phyloP scores from a whole-genome alignment of 805 yeast species.

The Metschnikowia orientalis region DNA sequence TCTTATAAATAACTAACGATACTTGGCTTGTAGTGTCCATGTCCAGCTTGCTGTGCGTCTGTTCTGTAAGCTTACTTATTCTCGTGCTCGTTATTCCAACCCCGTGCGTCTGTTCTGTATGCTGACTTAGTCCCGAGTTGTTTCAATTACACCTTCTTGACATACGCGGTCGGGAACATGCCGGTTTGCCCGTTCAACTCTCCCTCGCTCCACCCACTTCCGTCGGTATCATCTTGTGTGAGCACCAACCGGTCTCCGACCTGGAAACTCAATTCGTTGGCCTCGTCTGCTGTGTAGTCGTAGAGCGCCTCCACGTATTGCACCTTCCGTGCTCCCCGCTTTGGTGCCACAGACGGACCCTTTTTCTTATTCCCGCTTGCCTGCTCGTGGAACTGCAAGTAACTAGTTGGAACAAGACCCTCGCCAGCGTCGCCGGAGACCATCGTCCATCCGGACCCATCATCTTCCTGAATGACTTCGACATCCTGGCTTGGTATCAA shows the following conservation, averaged over 20 bases:
- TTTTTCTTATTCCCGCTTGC: constrained; percentile 34
- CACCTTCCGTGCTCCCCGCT: constrained; percentile 63
- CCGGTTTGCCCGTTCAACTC: constrained; percentile 65
- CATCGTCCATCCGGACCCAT: constrained; percentile 91
- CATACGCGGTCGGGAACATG: constrained; percentile 76
- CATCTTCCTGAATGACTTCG: constrained; percentile 60
- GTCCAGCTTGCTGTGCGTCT: too few relatives aligned
- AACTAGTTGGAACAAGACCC: constrained; percentile 86
- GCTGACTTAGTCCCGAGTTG: too few relatives aligned
- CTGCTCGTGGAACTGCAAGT: constrained; percentile 42
- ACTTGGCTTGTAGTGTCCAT: constrained; percentile 5
- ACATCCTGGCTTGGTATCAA: constrained; percentile 59
- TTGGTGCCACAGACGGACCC: constrained; percentile 81
- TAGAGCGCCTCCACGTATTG: constrained; percentile 65
- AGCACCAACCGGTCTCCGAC: constrained; percentile 74
- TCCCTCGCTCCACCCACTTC: constrained; percentile 96
- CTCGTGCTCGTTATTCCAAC: too few relatives aligned
- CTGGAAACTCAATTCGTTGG: constrained; percentile 67
- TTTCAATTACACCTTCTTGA: constrained; percentile 30
- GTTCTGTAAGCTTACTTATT: too few relatives aligned
- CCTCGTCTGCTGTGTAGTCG: constrained; percentile 73
- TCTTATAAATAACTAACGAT: constrained; percentile 22
- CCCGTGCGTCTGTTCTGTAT: too few relatives aligned
- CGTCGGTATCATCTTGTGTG: constrained; percentile 51
- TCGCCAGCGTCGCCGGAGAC: constrained; percentile 42